Percentiles rank a stretch among this genome's conserved stretches.
phyloP scores from a whole-genome alignment of 495 filamentous ascomycete genomes.

The Apiosordaria backusii region DNA sequence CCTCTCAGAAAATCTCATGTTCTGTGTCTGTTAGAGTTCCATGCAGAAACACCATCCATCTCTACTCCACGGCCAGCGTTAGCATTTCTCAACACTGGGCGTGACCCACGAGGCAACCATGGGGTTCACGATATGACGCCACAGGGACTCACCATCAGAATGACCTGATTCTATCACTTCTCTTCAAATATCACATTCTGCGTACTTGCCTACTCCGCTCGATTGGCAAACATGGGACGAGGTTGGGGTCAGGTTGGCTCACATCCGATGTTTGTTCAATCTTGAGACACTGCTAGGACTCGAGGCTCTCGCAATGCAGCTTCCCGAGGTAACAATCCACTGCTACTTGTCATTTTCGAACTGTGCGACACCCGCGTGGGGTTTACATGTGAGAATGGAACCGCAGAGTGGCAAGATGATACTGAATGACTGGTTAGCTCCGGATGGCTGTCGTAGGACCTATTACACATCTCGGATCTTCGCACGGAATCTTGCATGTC shows the following conservation, averaged over 20 bases:
- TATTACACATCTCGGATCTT: no score
- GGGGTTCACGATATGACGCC: background rate
- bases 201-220: background rate
- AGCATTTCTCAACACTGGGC: no score
- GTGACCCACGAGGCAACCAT: background rate
- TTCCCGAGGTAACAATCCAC: background rate
- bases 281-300: background rate
- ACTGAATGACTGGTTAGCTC: background rate
- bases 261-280: background rate
- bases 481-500: no score
- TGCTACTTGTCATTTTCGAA: background rate
- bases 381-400: background rate
- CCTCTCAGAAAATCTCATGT: background rate
- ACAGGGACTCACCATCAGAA: background rate
- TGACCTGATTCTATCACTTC: background rate
- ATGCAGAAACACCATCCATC: background rate
- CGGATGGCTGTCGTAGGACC: background rate
- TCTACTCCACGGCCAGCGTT: no score
- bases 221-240: background rate
- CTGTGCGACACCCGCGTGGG: background rate
- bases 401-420: background rate
- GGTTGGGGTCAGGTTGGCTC: background rate
- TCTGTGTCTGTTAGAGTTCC: background rate
- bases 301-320: background rate
- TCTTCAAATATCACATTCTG: no score